phyloP scores from a whole-genome alignment of 2,329 filamentous ascomycete genomes.

The Claviceps cyperi region DNA sequence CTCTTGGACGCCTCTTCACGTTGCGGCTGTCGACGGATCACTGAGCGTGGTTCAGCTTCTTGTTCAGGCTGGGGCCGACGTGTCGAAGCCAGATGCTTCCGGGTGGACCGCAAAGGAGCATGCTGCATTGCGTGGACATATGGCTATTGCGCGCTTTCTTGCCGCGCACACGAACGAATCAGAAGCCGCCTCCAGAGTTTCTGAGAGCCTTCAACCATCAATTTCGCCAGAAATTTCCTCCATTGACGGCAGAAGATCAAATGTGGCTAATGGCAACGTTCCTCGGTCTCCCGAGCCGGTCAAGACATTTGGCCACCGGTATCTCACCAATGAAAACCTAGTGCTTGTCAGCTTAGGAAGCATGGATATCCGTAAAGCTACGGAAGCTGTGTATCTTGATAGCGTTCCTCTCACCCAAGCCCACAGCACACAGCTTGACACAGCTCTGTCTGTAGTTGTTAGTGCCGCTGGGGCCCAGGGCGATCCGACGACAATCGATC shows the following conservation, averaged over 20 bases:
- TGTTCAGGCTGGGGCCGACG: slow-evolving; percentile 61
- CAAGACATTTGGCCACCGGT: slow-evolving; percentile 92
- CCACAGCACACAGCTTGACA: slow-evolving; percentile 86
- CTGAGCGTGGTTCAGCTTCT: slow-evolving; percentile 61
- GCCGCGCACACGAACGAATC: slow-evolving; percentile 31
- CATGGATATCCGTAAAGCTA: slow-evolving; percentile 79
- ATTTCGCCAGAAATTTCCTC: slow-evolving; percentile 40
- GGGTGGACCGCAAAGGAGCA: slow-evolving; percentile 94
- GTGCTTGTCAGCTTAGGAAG: slow-evolving; percentile 85
- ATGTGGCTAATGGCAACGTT: slow-evolving; percentile 26
- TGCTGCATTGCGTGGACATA: slow-evolving; percentile 76
- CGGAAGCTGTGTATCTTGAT: slow-evolving; percentile 73
- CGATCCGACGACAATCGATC: slow-evolving; percentile 77
- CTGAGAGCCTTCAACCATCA: slow-evolving; percentile 7
- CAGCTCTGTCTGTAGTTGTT: slow-evolving; percentile 80
- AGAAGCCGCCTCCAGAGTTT: slow-evolving; percentile 13
- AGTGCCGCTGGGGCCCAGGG: slow-evolving; percentile 74
- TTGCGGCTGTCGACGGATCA: slow-evolving; percentile 82
- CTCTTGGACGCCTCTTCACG: slow-evolving; percentile 89
- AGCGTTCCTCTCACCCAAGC: slow-evolving; percentile 76
- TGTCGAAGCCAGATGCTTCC: slow-evolving; percentile 64
- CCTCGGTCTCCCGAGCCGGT: slow-evolving; percentile 57
- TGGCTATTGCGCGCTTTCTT: slow-evolving; percentile 62
- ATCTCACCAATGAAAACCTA: slow-evolving; percentile 77
- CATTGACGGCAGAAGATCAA: slow-evolving; percentile 43